These are phyloP conservation scores for Ichthyophthirius multifiliis DNA, from an alignment of 169 alveolate species.

Conservation along the genomic window DNA sequence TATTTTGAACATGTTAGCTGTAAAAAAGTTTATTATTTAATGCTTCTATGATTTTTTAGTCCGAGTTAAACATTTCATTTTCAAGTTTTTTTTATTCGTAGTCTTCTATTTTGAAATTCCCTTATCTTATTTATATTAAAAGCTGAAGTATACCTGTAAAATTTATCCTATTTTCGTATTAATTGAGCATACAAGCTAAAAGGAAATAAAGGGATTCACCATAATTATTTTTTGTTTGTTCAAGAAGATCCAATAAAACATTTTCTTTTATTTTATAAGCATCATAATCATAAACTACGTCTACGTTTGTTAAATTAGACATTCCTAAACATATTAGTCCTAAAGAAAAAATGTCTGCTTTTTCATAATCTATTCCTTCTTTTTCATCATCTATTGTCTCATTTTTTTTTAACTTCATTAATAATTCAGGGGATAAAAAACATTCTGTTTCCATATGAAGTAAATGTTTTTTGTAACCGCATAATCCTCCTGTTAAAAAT, in stretches of 20 bases:
- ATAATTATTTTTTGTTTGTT: not conserved
- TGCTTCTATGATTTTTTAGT: too few species aligned
- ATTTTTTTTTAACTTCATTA: not conserved
- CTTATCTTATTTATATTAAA: not conserved
- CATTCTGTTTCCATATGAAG: not conserved
- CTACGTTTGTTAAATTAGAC: not conserved
- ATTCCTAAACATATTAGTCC: not conserved
- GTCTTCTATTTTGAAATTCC: not conserved
- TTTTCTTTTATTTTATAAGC: not conserved
- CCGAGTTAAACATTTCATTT: too few species aligned
- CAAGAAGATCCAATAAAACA: not conserved
- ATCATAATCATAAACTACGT: not conserved
- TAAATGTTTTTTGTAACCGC: conserved; percentile 1
- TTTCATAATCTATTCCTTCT: conserved; percentile 3
- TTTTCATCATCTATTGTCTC: not conserved
- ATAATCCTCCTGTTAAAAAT: not conserved
- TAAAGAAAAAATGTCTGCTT: not conserved
- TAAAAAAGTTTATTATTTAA: too few species aligned
- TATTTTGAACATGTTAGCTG: too few species aligned
- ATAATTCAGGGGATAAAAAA: not conserved
- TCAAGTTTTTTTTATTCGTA: too few species aligned
- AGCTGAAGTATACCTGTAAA: not conserved
- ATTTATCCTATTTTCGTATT: not conserved
- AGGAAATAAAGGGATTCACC: not conserved
- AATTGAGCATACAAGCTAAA: not conserved